These are phyloP conservation scores for Amanita rimosa DNA, from an alignment of 768 basidiomycete genomes.

Conservation along the genomic window DNA sequence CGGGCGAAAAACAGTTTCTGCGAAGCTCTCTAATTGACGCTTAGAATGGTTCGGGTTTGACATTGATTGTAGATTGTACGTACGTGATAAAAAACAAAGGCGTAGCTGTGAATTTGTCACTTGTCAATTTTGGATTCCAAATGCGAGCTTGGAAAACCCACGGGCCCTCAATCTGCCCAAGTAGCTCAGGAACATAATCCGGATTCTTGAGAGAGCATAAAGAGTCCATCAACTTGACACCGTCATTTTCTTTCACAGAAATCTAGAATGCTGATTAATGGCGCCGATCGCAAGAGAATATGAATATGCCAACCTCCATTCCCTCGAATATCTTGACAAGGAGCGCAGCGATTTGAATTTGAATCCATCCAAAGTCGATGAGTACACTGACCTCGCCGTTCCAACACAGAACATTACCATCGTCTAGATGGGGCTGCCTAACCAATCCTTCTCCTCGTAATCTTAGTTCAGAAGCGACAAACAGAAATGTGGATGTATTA, in stretches of 20 bases:
- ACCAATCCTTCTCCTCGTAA: constrained; percentile 50
- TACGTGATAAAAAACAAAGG: constrained; percentile 72
- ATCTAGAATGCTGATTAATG: constrained; percentile 30
- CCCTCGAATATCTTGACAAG: constrained; percentile 58
- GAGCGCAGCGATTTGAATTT: not conserved
- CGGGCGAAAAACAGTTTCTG: constrained; percentile 58
- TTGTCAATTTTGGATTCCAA: constrained; percentile 1
- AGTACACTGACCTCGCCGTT: constrained; percentile 58
- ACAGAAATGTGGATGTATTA: constrained; percentile 26
- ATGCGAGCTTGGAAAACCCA: constrained; percentile 27
- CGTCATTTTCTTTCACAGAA: constrained; percentile 57
- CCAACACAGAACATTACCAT: constrained; percentile 65
- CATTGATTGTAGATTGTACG: constrained; percentile 11
- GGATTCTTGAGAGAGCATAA: constrained; percentile 19
- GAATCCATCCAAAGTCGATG: not conserved
- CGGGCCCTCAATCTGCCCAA: constrained; percentile 73
- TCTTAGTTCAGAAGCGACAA: constrained; percentile 58
- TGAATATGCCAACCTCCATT: constrained; percentile 38
- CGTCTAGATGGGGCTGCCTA: constrained; percentile 55
- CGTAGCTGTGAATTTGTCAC: constrained; percentile 42
- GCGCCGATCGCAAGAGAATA: not conserved
- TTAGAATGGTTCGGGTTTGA: not conserved
- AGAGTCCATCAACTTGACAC: constrained; percentile 34
- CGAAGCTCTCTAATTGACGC: constrained; percentile 23
- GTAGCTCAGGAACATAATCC: constrained; percentile 35